A percentile compares a stretch with the other conserved stretches of the same genome.
Evolutionary conservation across 176 grass and related monocot genomes (phyloP).

Genomic region (Pharus latifolius): DNA sequence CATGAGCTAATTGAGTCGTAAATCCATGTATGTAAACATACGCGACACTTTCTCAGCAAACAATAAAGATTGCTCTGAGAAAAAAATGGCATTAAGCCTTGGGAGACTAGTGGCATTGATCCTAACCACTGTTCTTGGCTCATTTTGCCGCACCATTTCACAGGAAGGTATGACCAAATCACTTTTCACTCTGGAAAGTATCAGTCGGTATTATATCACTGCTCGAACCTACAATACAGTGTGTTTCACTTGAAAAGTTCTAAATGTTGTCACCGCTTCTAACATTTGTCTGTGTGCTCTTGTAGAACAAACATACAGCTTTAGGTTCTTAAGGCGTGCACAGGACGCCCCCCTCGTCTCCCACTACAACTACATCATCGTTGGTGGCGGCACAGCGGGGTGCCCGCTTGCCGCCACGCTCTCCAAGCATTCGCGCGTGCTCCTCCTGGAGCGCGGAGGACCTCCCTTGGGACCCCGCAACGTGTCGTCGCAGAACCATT

Average conservation of each 20-base stretch:
- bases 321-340: slow-evolving; percentile 55
- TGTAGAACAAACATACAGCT: slow-evolving; percentile 19
- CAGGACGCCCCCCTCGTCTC: slow-evolving; percentile 45
- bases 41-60: background rate
- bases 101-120: background rate
- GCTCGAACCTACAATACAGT: background rate
- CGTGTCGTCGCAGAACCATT: slow-evolving; percentile 43
- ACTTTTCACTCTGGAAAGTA: background rate
- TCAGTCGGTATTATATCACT: no score
- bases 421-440: slow-evolving; percentile 39
- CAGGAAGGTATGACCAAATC: slow-evolving; percentile 12
- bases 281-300: no score
- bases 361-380: slow-evolving; percentile 71
- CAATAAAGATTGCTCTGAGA: background rate
- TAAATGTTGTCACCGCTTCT: no score
- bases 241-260: no score
- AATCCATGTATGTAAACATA: background rate
- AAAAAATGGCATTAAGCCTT: slow-evolving; percentile 16
- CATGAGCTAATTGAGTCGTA: background rate
- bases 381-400: slow-evolving; percentile 76
- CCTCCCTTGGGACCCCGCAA: slow-evolving; percentile 66
- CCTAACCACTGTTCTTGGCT: background rate
- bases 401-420: slow-evolving; percentile 74
- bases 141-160: background rate
- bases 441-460: slow-evolving; percentile 70